phyloP scores from a whole-genome alignment of 2,329 filamentous ascomycete species.

The Hypoxylon sp. region DNA sequence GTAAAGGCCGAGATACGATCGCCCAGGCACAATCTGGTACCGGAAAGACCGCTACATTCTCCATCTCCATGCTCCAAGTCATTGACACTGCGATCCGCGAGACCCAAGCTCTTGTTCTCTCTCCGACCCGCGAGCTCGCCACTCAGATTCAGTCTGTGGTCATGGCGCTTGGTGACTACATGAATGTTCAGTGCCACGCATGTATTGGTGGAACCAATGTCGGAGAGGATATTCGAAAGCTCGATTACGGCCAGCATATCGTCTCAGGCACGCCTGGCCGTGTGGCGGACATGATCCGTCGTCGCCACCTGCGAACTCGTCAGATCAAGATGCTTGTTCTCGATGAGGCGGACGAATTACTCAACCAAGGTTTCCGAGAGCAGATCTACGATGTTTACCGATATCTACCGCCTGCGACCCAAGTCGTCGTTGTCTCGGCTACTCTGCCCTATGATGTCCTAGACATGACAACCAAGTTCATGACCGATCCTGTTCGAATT shows the following conservation, averaged over 20 bases:
- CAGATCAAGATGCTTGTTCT: conserved; percentile 76
- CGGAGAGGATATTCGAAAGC: conserved; percentile 96
- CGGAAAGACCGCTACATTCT: conserved; percentile 96
- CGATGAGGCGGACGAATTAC: conserved; percentile 74
- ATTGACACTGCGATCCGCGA: conserved; percentile 94
- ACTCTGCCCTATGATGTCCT: conserved; percentile 98
- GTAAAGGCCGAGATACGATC: conserved; percentile 98
- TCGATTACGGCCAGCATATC: conserved; percentile 97
- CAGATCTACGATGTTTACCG: conserved; percentile 99
- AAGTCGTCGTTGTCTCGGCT: conserved; percentile 98
- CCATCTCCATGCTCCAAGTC: conserved; percentile 95
- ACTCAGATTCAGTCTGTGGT: conserved; percentile 99
- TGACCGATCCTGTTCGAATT: conserved; percentile 97
- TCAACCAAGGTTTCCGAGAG: conserved; percentile 96
- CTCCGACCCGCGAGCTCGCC: conserved; percentile 94
- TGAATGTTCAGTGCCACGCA: conserved; percentile 99
- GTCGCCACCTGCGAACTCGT: conserved; percentile 70
- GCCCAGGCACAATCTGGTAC: conserved; percentile 98
- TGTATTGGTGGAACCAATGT: conserved; percentile 99
- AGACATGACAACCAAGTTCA: conserved; percentile 99
- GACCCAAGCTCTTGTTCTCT: conserved; percentile 94
- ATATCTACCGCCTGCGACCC: conserved; percentile 94
- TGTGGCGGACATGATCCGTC: conserved; percentile 78
- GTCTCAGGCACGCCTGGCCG: conserved; percentile 98
- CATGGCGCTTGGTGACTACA: conserved; percentile 99